Conservation (phyloP, 371 early-diverging fungal species). For the Phascolomyces articulosus region DNA sequence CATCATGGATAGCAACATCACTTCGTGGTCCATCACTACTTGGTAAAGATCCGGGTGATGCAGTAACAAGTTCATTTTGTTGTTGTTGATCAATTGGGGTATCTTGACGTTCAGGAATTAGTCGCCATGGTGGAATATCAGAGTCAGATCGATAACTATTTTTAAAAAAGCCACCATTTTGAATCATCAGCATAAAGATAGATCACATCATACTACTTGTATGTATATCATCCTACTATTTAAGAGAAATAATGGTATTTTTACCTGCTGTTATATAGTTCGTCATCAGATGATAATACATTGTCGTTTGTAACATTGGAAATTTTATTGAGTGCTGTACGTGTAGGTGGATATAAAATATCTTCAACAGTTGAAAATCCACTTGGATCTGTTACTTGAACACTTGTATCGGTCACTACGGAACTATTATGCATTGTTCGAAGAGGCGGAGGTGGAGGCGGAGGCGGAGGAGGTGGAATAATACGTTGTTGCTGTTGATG, state of each 20-base stretch:
- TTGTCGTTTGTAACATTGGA: conserved; percentile 7
- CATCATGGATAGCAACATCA: conserved; percentile 10
- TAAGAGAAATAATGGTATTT: background rate
- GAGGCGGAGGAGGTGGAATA: background rate
- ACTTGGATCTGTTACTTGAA: conserved; percentile 11
- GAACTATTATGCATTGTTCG: background rate
- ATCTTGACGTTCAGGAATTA: conserved; percentile 11
- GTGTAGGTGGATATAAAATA: conserved; percentile 11
- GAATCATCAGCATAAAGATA: no score
- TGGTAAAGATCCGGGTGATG: conserved; percentile 10
- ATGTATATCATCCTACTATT: no score
- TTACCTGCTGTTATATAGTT: conserved; percentile 17
- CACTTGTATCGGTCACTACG: background rate
- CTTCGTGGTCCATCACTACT: background rate
- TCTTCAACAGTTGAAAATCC: conserved; percentile 16
- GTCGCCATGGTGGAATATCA: conserved; percentile 18
- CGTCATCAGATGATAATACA: conserved; percentile 20
- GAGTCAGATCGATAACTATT: conserved; percentile 19
- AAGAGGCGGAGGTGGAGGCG: background rate
- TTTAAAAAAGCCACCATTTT: background rate
- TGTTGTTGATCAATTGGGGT: background rate
- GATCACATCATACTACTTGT: no score
- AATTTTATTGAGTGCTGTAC: background rate
- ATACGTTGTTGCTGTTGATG: background rate
- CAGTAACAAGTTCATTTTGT: background rate